Conservation (phyloP, 2,329 filamentous ascomycete genomes). For the Cladosporium sphaerospermum region DNA sequence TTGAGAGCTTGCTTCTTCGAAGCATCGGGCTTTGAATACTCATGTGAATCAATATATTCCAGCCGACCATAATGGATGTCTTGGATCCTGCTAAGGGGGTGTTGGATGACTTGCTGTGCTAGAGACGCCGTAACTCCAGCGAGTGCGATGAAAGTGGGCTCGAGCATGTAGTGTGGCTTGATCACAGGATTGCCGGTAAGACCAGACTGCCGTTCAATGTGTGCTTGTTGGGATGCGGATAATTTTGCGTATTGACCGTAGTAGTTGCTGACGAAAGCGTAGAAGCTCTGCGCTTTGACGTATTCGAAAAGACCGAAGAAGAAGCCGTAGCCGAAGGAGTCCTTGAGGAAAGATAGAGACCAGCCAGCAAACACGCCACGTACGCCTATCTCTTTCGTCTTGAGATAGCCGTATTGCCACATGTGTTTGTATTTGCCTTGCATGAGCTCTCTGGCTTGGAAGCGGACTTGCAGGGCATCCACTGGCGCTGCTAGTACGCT, state of each 20-base stretch:
- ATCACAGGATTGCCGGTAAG: slow-evolving; percentile 46
- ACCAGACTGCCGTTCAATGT: slow-evolving; percentile 23
- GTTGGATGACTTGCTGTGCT: slow-evolving; percentile 61
- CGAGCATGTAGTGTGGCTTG: slow-evolving; percentile 67
- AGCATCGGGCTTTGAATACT: slow-evolving; percentile 35
- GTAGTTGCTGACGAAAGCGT: slow-evolving; percentile 63
- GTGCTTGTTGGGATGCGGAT: slow-evolving; percentile 28
- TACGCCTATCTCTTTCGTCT: slow-evolving; percentile 64
- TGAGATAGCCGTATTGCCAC: slow-evolving; percentile 64
- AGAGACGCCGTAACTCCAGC: slow-evolving; percentile 65
- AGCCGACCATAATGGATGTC: slow-evolving; percentile 67
- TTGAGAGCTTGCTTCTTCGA: slow-evolving; percentile 47
- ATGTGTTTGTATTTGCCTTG: slow-evolving; percentile 59
- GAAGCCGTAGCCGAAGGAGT: slow-evolving; percentile 61
- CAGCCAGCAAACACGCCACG: slow-evolving; percentile 70
- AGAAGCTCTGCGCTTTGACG: slow-evolving; percentile 67
- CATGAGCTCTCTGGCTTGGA: slow-evolving; percentile 58
- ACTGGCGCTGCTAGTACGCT: slow-evolving; percentile 67
- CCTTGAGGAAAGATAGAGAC: slow-evolving; percentile 62
- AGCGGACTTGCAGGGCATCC: slow-evolving; percentile 68
- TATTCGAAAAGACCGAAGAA: slow-evolving; percentile 75
- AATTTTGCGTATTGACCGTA: slow-evolving; percentile 47
- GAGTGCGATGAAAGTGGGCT: slow-evolving; percentile 63
- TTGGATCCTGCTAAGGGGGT: slow-evolving; percentile 65
- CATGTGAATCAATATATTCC: slow-evolving; percentile 61